Evolutionary conservation across 1,139 yeast species (phyloP).

Genomic region (Maudiozyma humilis): DNA sequence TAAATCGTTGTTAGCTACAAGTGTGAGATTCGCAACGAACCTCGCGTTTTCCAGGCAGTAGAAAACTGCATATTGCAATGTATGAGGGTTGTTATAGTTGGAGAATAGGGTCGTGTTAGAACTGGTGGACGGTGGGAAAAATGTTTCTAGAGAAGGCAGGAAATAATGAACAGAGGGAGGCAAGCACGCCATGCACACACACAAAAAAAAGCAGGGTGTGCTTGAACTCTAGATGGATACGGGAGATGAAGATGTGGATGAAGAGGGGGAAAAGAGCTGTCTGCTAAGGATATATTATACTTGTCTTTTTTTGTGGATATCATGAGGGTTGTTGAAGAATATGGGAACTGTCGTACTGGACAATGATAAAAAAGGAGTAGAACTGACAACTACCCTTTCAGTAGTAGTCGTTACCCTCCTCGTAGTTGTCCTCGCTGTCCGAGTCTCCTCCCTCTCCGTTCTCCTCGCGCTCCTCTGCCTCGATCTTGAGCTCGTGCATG

Average conservation of each 20-base stretch:
- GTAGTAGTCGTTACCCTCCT: slow-evolving; percentile 7
- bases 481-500: slow-evolving; percentile 80
- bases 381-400: no score
- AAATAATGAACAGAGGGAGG: no score
- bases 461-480: slow-evolving; percentile 57
- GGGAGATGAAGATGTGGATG: neutral
- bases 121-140: no score
- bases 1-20: no score
- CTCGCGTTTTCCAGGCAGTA: no score
- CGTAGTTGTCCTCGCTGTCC: slow-evolving; percentile 6
- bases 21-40: no score
- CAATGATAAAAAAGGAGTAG: neutral
- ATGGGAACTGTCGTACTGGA: neutral
- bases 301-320: neutral
- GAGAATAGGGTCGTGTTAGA: no score
- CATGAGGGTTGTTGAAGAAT: neutral
- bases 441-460: slow-evolving; percentile 30
- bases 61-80: no score
- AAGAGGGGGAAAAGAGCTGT: neutral
- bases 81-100: no score
- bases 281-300: slow-evolving; percentile 3
- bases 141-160: no score
- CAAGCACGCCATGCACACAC: no score
- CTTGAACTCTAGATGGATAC: neutral
- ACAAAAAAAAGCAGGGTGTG: neutral